phyloP scores from a whole-genome alignment of 192 early-diverging fungal genomes.

The Coemansia sp. region DNA sequence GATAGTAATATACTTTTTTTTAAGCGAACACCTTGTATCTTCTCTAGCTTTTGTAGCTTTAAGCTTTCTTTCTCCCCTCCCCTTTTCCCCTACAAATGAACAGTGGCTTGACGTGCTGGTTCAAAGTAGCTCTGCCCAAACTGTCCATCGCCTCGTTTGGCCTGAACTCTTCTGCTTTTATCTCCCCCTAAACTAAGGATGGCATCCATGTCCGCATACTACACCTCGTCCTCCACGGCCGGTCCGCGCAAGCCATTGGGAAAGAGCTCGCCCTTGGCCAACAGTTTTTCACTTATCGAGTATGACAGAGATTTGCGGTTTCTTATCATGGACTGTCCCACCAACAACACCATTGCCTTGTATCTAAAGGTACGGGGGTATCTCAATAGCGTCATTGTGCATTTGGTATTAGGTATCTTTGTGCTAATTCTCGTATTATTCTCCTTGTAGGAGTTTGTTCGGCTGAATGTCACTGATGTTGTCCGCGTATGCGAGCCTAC shows the following conservation, averaged over 20 bases:
- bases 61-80: neutral
- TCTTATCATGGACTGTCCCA: slow-evolving; percentile 91
- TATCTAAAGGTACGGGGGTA: slow-evolving; percentile 58
- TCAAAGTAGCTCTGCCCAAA: slow-evolving; percentile 33
- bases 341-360: slow-evolving; percentile 69
- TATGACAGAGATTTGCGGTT: slow-evolving; percentile 65
- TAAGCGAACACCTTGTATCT: neutral
- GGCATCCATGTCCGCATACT: slow-evolving; percentile 46
- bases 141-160: slow-evolving; percentile 44
- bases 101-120: slow-evolving; percentile 44
- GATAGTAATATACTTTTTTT: neutral
- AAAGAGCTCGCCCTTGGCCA: slow-evolving; percentile 44
- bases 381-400: neutral
- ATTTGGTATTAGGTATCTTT: neutral
- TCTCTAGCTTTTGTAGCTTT: neutral
- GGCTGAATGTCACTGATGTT: slow-evolving; percentile 76
- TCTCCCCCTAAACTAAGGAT: slow-evolving; percentile 38
- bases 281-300: slow-evolving; percentile 53
- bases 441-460: slow-evolving; percentile 60
- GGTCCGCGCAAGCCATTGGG: slow-evolving; percentile 48
- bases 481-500: slow-evolving; percentile 92
- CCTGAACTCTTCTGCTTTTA: slow-evolving; percentile 47
- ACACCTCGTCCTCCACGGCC: slow-evolving; percentile 22
- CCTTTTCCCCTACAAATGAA: slow-evolving; percentile 36
- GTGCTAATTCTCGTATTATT: neutral